A percentile compares a stretch with the other conserved stretches of the same genome.
These are phyloP conservation scores for Leccinum sublutescens DNA, from an alignment of 768 basidiomycete species.

Conservation along the genomic window DNA sequence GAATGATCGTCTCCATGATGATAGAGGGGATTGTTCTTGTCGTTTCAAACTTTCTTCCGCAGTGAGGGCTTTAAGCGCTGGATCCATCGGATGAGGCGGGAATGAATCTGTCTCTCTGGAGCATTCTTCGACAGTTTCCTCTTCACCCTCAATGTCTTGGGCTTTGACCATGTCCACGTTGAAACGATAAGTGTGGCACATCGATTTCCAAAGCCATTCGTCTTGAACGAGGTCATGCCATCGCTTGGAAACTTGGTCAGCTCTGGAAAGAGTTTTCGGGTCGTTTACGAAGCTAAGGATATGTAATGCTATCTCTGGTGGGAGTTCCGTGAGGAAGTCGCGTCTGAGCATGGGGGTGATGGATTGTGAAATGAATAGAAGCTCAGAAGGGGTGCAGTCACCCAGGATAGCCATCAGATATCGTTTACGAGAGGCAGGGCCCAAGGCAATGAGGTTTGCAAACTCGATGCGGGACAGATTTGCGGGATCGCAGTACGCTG, in stretches of 20 bases:
- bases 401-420: slow-evolving; percentile 50
- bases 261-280: slow-evolving; percentile 65
- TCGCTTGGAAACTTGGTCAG: slow-evolving; percentile 62
- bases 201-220: slow-evolving; percentile 75
- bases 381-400: slow-evolving; percentile 57
- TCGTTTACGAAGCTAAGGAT: slow-evolving; percentile 78
- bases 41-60: slow-evolving; percentile 30
- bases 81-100: slow-evolving; percentile 39
- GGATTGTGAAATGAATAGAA: slow-evolving; percentile 64
- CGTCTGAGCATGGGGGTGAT: slow-evolving; percentile 64
- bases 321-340: slow-evolving; percentile 56
- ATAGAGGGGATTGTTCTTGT: slow-evolving; percentile 25
- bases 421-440: slow-evolving; percentile 45
- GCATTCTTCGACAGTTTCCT: slow-evolving; percentile 33
- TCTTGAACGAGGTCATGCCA: slow-evolving; percentile 74
- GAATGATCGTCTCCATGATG: slow-evolving; percentile 24
- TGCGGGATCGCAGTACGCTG: slow-evolving; percentile 21
- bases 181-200: slow-evolving; percentile 64
- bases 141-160: slow-evolving; percentile 27
- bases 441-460: slow-evolving; percentile 30
- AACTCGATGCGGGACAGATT: slow-evolving; percentile 34
- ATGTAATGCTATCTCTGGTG: slow-evolving; percentile 71
- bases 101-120: slow-evolving; percentile 35
- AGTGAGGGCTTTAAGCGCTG: slow-evolving; percentile 39
- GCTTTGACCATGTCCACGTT: slow-evolving; percentile 15